These are phyloP conservation scores for Plectosphaerella plurivora DNA, from an alignment of 2,329 filamentous ascomycete genomes.

Conservation along the genomic window DNA sequence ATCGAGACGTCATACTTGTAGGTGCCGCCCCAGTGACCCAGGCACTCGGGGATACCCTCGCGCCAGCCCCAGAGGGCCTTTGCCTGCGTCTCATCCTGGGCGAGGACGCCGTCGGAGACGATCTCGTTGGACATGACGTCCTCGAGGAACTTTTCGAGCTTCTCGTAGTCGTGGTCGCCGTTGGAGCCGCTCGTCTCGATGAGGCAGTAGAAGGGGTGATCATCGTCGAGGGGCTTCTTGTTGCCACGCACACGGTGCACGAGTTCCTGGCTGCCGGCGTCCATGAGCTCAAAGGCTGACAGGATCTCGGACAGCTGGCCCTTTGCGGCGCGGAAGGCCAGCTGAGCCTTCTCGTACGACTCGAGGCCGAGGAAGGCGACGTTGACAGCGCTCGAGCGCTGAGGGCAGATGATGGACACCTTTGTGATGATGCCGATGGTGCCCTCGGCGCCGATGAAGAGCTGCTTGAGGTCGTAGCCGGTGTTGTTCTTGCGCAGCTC, in stretches of 20 bases:
- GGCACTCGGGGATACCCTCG: conserved; percentile 85
- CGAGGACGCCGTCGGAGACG: conserved; percentile 83
- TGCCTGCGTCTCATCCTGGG: conserved; percentile 89
- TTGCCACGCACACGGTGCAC: conserved; percentile 71
- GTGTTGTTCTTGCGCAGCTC: conserved; percentile 97
- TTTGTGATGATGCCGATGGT: conserved; percentile 93
- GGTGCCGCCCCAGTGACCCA: conserved; percentile 87
- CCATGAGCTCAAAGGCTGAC: conserved; percentile 97
- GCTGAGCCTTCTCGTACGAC: conserved; percentile 83
- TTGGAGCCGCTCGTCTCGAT: conserved; percentile 96
- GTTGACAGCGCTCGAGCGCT: conserved; percentile 81
- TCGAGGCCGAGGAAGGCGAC: conserved; percentile 92
- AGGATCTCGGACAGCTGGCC: conserved; percentile 88
- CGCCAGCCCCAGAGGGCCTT: conserved; percentile 85
- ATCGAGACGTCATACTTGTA: conserved; percentile 99
- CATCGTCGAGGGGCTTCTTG: conserved; percentile 74
- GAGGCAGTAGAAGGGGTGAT: conserved; percentile 92
- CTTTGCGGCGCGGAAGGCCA: conserved; percentile 86
- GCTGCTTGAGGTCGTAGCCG: conserved; percentile 93
- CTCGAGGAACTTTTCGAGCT: conserved; percentile 86
- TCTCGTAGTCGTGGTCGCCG: conserved; percentile 86
- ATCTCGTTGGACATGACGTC: conserved; percentile 86
- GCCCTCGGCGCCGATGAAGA: conserved; percentile 93
- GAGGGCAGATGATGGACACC: conserved; percentile 84
- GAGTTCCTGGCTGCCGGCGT: conserved; percentile 73